phyloP scores from a whole-genome alignment of 495 filamentous ascomycete species.

The Schizothecium vesticola region DNA sequence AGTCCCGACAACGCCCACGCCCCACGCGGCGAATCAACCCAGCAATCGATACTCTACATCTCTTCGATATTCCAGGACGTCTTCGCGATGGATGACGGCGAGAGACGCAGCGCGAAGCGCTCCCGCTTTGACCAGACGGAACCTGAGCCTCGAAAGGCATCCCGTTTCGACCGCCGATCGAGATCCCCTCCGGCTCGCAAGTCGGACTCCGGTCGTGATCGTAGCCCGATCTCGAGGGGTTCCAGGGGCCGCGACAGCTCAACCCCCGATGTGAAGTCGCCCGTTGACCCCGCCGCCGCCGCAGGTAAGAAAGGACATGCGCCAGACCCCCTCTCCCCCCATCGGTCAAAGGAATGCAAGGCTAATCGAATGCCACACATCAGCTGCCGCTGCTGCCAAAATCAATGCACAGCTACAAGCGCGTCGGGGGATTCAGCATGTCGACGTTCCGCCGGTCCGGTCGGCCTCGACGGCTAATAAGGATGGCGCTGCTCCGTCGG shows the following conservation, averaged over 20 bases:
- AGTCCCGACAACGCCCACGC: background rate
- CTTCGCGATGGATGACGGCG: constrained; percentile 67
- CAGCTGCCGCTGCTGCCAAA: constrained; percentile 85
- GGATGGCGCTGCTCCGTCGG: constrained; percentile 27
- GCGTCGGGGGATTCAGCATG: constrained; percentile 88
- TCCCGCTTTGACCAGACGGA: constrained; percentile 90
- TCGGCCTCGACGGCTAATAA: constrained; percentile 35
- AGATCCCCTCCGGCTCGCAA: constrained; percentile 67
- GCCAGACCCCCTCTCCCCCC: background rate
- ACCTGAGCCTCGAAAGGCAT: constrained; percentile 63
- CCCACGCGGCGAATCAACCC: background rate
- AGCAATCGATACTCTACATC: background rate
- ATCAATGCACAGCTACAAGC: constrained; percentile 92
- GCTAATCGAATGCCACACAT: background rate
- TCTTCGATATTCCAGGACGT: background rate
- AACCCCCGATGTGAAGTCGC: constrained; percentile 34
- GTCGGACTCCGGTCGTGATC: constrained; percentile 57
- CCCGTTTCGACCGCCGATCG: constrained; percentile 80
- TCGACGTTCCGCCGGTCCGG: constrained; percentile 85
- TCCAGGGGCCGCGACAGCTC: constrained; percentile 51
- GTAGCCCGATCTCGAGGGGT: constrained; percentile 67
- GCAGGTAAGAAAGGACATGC: constrained; percentile 56
- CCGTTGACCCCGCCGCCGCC: constrained; percentile 72
- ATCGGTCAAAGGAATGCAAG: background rate
- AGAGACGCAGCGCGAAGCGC: constrained; percentile 67